Base-by-base conservation (phyloP, 345 rosid genomes). In the Syzygium jambos region DNA sequence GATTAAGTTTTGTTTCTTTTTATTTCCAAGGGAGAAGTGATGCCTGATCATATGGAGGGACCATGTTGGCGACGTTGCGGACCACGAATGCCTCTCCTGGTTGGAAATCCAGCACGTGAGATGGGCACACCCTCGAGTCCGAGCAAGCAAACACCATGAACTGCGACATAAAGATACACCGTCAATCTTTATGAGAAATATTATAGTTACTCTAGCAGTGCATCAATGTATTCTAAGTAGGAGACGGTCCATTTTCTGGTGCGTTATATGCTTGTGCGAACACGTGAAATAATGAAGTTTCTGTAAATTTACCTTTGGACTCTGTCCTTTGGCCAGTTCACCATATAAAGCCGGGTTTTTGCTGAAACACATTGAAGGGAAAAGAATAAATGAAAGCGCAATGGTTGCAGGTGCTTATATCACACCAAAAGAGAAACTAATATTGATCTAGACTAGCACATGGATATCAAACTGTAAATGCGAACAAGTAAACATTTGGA, bases 41-140 rank as follows among this genome's bases (percentile, higher is more conserved):
- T 30, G 94, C 99, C 98, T 94, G 90, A 65, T 95, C 99, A 89
- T 78, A 96, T 8, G 98, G 92, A 84, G 99, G 99, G 88, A 98
- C 99, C 89, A 98, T 92, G 90, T 94, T 95, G 54, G 99, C 98
- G 52, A 98, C 93, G 84, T 98, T 98, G 16, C 99, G 97, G 86
- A 95, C 97, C 87, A 98, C 89, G 84, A 98, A 98, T 55, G 99
- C 99, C 87, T 98, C 99, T 15, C 99, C 99, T 7, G 99, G 99
- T 52, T 98, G 95, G 51, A 96, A 92, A 87, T 95, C 92, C 84
- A 96, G 93, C 68, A 96, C 92, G 87, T 98, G 99, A 3, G 99
- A 96, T 29, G 99, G 99, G 92, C 99, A 95, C 51, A 98, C 99
- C 56, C 99, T 90, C 19, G 99, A 96, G 90, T 98, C 99, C 22